Evolutionary conservation across 163 green algal genomes (phyloP).

Genomic region (Botryococcus braunii): DNA sequence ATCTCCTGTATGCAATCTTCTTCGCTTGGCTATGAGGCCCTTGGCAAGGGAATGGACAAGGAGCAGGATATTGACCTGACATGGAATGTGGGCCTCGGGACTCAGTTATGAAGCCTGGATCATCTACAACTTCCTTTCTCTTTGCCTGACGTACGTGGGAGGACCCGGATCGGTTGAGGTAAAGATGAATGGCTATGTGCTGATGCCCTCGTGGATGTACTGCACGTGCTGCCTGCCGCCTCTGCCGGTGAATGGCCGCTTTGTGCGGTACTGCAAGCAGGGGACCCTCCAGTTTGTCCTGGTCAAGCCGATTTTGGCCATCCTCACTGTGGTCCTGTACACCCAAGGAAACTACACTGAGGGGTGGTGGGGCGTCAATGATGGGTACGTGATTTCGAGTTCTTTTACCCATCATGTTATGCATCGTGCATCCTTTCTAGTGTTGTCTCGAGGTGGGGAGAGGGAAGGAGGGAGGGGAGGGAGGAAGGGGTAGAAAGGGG

Average conservation of each 20-base stretch:
- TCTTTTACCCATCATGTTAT: no score
- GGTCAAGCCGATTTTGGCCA: constrained; percentile 83
- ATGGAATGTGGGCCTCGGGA: neutral
- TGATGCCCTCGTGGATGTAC: constrained; percentile 70
- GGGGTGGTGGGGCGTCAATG: constrained; percentile 49
- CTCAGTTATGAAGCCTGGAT: constrained; percentile 93
- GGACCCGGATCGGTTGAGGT: constrained; percentile 79
- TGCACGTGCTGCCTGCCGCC: constrained; percentile 86
- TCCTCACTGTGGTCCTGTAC: constrained; percentile 76
- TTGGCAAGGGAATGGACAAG: no score
- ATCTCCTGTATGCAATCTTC: no score
- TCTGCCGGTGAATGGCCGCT: constrained; percentile 75
- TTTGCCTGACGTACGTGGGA: constrained; percentile 91
- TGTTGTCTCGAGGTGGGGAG: no score
- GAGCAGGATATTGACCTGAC: no score
- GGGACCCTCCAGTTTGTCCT: constrained; percentile 93
- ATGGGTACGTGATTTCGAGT: constrained; percentile 32
- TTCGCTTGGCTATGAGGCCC: no score
- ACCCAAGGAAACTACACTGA: constrained; percentile 63
- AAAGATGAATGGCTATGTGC: constrained; percentile 67
- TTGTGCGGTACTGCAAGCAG: constrained; percentile 88
- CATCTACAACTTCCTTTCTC: constrained; percentile 97
- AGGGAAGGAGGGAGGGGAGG: no score
- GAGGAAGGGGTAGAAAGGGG: no score
- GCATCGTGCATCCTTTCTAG: no score